A percentile compares a stretch with the other conserved stretches of the same genome.
phyloP scores from a whole-genome alignment of 2,329 filamentous ascomycete species.

The Biscogniauxia mediterranea region DNA sequence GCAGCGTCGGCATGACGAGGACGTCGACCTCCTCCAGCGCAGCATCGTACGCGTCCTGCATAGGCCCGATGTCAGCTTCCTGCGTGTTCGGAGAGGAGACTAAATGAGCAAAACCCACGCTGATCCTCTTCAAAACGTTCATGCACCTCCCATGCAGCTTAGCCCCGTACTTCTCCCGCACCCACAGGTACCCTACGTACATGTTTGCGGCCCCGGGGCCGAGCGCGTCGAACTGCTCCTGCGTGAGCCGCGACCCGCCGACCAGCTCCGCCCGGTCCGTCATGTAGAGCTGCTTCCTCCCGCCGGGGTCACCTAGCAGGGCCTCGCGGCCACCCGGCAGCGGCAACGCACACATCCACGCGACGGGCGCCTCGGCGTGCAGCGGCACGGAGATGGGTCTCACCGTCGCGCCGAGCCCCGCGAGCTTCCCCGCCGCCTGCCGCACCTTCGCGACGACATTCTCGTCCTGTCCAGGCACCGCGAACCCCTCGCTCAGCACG shows the following conservation, averaged over 20 bases:
- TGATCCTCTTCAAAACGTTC: constrained; percentile 24
- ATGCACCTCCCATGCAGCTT: constrained; percentile 23
- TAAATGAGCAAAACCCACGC: constrained; percentile 15
- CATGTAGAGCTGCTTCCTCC: constrained; percentile 25
- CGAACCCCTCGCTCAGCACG: constrained; percentile 31
- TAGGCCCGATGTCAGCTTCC: not conserved
- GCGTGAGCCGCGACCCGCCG: constrained; percentile 22
- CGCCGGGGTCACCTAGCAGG: constrained; percentile 21
- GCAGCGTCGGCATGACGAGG: constrained; percentile 30
- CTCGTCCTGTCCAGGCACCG: constrained; percentile 23
- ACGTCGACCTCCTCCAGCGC: constrained; percentile 26
- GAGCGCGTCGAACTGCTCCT: constrained; percentile 28
- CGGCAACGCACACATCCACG: constrained; percentile 23
- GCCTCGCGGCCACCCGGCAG: constrained; percentile 17
- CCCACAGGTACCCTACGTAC: constrained; percentile 25
- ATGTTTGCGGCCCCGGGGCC: constrained; percentile 25
- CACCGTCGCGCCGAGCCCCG: constrained; percentile 28
- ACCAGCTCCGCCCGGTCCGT: constrained; percentile 24
- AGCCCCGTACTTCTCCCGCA: constrained; percentile 24
- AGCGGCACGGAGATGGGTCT: constrained; percentile 29
- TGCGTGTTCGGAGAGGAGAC: not conserved
- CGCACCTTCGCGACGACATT: constrained; percentile 24
- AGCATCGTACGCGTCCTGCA: constrained; percentile 26
- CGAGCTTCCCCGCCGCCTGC: constrained; percentile 26
- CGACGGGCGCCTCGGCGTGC: constrained; percentile 23